phyloP scores from a whole-genome alignment of 2,329 filamentous ascomycete genomes.

The Microcera coccophila region DNA sequence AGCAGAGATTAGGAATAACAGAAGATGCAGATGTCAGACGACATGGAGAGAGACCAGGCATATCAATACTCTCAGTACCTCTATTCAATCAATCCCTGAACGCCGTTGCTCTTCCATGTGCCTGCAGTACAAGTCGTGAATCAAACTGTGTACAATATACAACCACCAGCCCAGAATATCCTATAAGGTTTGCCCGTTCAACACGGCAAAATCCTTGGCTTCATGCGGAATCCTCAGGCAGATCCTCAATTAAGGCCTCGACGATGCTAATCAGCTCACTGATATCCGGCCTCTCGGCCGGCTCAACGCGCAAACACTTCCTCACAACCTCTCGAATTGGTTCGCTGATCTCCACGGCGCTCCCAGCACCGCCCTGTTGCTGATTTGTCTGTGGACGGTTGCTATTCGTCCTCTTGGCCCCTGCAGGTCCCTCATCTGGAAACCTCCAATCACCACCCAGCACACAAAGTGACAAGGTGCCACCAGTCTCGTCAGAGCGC shows the following conservation, averaged over 20 bases:
- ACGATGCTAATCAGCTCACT: conserved; percentile 77
- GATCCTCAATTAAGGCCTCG: conserved; percentile 63
- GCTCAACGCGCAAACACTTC: conserved; percentile 81
- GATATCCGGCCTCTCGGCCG: conserved; percentile 80
- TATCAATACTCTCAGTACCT: conserved; percentile 8
- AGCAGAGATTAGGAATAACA: no score
- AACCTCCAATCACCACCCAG: conserved; percentile 95
- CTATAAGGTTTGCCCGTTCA: no score
- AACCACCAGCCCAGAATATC: background rate
- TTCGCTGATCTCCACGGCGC: conserved; percentile 64
- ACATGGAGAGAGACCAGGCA: conserved; percentile 10
- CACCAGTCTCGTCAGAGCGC: conserved; percentile 91
- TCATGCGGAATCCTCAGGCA: conserved; percentile 51
- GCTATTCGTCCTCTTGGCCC: conserved; percentile 45
- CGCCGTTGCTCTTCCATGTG: conserved; percentile 19
- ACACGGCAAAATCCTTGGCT: background rate
- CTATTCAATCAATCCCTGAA: conserved; percentile 23
- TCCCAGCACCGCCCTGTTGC: conserved; percentile 24
- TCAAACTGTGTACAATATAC: background rate
- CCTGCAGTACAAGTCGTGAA: background rate
- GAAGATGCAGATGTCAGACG: no score
- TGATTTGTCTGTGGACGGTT: conserved; percentile 32
- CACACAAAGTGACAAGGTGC: conserved; percentile 87
- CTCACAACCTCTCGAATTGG: conserved; percentile 83
- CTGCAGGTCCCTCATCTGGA: conserved; percentile 74